A percentile compares a stretch with the other conserved stretches of the same genome.
Conservation (phyloP, 116 monocot genomes). For the Iris pallida region DNA sequence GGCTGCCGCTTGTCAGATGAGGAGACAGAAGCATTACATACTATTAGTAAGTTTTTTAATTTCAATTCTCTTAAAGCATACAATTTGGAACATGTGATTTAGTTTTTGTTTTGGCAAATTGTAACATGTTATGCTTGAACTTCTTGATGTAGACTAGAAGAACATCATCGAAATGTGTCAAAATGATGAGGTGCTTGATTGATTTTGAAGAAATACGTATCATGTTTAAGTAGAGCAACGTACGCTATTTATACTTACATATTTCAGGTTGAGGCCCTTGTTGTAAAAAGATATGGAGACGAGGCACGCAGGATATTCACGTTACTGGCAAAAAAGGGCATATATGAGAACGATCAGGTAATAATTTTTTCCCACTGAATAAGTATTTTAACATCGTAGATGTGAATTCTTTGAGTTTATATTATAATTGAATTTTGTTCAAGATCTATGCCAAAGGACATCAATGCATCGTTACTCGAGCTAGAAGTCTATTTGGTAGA, state of each 20-base stretch:
- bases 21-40: constrained; percentile 32
- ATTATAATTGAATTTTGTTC: neutral
- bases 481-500: too few relatives aligned
- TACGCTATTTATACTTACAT: neutral
- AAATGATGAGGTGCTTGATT: constrained; percentile 63
- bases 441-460: neutral
- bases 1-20: constrained; percentile 38
- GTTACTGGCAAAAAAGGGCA: constrained; percentile 35
- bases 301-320: constrained; percentile 76
- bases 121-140: constrained; percentile 5
- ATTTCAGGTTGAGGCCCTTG: constrained; percentile 54
- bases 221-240: too few relatives aligned
- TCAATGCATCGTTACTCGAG: neutral
- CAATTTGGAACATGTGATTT: neutral
- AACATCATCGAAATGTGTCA: constrained; percentile 49
- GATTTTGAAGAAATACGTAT: too few relatives aligned
- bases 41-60: constrained; percentile 44
- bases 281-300: constrained; percentile 67
- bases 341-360: constrained; percentile 64
- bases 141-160: constrained; percentile 50
- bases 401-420: neutral
- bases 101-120: constrained; percentile 12
- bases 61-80: neutral
- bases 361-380: constrained; percentile 4
- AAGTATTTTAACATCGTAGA: neutral